Conservation (phyloP, 345 rosid species). For the Camelina laxa region DNA sequence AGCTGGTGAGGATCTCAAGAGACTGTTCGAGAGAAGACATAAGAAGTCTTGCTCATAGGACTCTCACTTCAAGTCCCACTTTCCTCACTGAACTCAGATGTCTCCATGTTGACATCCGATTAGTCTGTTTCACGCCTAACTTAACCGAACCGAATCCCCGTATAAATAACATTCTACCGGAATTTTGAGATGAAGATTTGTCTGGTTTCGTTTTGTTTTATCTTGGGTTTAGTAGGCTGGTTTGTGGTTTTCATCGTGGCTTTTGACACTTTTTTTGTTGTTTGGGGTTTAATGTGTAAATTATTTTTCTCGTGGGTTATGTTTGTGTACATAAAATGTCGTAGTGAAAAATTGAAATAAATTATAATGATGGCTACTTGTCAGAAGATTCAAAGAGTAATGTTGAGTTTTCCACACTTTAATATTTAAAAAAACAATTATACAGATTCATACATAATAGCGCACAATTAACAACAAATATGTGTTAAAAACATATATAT, state of each 20-base stretch:
- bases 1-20: conserved; percentile 81
- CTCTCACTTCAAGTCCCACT: conserved; percentile 68
- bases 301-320: conserved; percentile 14
- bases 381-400: too few species aligned
- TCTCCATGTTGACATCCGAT: conserved; percentile 55
- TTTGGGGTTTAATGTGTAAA: conserved; percentile 28
- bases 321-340: conserved; percentile 18
- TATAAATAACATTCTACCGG: background rate
- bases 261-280: background rate
- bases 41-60: conserved; percentile 79
- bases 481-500: too few species aligned
- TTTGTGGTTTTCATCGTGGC: conserved; percentile 22
- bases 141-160: conserved; percentile 28
- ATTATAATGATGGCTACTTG: too few species aligned
- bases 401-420: too few species aligned
- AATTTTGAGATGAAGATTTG: background rate
- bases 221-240: conserved; percentile 29
- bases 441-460: too few species aligned
- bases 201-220: conserved; percentile 22
- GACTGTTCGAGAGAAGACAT: conserved; percentile 94
- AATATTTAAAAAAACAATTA: too few species aligned
- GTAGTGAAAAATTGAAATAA: too few species aligned
- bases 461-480: too few species aligned
- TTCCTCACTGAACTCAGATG: conserved; percentile 74
- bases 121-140: conserved; percentile 16